Conservation (phyloP, 2,329 filamentous ascomycete genomes). For the Hymenoscyphus occultus region DNA sequence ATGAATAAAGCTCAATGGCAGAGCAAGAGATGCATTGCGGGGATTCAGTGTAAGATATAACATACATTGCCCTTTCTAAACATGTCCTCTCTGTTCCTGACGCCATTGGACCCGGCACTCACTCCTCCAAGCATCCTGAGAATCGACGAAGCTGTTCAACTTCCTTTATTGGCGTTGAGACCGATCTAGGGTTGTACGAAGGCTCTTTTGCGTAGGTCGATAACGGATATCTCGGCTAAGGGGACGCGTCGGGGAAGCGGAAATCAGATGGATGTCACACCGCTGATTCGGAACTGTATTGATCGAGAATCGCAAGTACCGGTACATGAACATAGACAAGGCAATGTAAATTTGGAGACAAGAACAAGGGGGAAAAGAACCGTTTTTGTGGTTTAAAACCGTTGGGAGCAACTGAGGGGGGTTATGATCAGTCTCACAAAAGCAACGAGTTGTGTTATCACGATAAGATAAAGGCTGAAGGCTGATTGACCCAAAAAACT, state of each 20-base stretch:
- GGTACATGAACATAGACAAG: neutral
- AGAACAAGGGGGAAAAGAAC: neutral
- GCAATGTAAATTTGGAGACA: neutral
- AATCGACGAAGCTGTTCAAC: neutral
- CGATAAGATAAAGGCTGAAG: slow-evolving; percentile 1
- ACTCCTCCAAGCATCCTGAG: slow-evolving; percentile 18
- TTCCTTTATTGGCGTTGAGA: neutral
- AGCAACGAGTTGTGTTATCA: neutral
- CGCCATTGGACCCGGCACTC: slow-evolving; percentile 16
- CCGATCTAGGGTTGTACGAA: slow-evolving; percentile 1
- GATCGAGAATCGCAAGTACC: slow-evolving; percentile 1
- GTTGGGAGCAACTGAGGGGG: neutral
- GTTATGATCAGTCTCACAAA: neutral
- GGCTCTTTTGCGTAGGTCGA: slow-evolving; percentile 1
- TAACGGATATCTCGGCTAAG: neutral
- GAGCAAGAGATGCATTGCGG: neutral
- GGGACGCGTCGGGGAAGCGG: neutral
- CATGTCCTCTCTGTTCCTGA: slow-evolving; percentile 24
- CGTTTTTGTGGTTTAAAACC: neutral
- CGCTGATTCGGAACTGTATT: slow-evolving; percentile 4
- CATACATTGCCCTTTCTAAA: slow-evolving; percentile 32
- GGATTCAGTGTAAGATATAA: slow-evolving; percentile 8
- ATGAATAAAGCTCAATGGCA: slow-evolving; percentile 1
- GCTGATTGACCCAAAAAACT: neutral
- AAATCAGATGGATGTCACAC: slow-evolving; percentile 3